phyloP scores from a whole-genome alignment of 2,329 filamentous ascomycete genomes.

The Colletotrichum magnum region DNA sequence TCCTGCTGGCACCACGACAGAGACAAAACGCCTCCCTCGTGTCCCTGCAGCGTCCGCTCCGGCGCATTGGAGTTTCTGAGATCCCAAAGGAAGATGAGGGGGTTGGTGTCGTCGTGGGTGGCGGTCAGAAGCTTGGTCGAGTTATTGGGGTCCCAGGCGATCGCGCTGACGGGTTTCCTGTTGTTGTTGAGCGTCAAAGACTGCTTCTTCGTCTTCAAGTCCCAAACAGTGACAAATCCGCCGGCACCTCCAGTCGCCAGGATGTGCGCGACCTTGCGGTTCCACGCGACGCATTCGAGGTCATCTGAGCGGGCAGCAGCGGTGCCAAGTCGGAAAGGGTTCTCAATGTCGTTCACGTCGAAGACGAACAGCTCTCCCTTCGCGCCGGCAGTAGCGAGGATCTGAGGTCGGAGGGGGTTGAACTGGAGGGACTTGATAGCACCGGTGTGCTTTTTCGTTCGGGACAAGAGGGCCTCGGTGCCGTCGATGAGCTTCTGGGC shows the following conservation, averaged over 20 bases:
- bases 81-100: constrained; percentile 94
- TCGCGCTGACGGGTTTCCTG: constrained; percentile 92
- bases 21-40: constrained; percentile 93
- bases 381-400: constrained; percentile 91
- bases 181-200: constrained; percentile 96
- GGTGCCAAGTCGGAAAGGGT: constrained; percentile 90
- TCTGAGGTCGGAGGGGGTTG: constrained; percentile 91
- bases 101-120: constrained; percentile 88
- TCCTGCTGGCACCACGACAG: constrained; percentile 97
- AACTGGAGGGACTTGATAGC: constrained; percentile 96
- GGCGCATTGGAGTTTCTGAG: constrained; percentile 96
- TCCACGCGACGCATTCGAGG: constrained; percentile 97
- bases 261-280: constrained; percentile 97
- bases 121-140: constrained; percentile 95
- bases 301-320: constrained; percentile 92
- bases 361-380: constrained; percentile 98
- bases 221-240: constrained; percentile 98
- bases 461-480: constrained; percentile 80
- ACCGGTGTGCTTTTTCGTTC: constrained; percentile 90
- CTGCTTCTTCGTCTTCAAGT: constrained; percentile 97
- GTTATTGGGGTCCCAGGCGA: constrained; percentile 97
- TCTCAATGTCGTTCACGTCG: constrained; percentile 90
- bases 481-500: constrained; percentile 77
- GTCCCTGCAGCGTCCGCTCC: constrained; percentile 89
- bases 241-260: constrained; percentile 93